A percentile compares a stretch with the other conserved stretches of the same genome.
Conservation (phyloP, 768 basidiomycete genomes). For the Dioszegia crocea region DNA sequence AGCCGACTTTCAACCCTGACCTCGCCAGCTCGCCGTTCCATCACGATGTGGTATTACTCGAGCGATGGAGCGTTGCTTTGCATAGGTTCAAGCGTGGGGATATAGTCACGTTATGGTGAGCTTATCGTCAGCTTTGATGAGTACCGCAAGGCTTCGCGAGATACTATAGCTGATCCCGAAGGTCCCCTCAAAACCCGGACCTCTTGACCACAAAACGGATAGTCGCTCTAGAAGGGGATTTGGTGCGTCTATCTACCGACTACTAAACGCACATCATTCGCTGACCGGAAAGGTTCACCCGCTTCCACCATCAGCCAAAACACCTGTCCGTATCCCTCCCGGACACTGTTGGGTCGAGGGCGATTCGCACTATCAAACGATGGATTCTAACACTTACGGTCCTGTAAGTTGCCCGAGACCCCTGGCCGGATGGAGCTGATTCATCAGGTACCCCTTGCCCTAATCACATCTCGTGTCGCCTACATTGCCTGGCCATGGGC, state of each 20-base stretch:
- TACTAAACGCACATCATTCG: background rate
- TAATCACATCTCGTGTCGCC: slow-evolving; percentile 45
- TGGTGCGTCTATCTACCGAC: slow-evolving; percentile 22
- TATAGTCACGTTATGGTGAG: slow-evolving; percentile 47
- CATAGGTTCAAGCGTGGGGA: slow-evolving; percentile 42
- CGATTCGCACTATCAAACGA: slow-evolving; percentile 46
- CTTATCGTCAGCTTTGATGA: no score
- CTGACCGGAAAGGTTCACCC: slow-evolving; percentile 35
- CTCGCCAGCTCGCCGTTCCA: slow-evolving; percentile 32
- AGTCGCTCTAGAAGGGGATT: slow-evolving; percentile 48
- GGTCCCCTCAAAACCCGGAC: slow-evolving; percentile 49
- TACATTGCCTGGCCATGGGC: slow-evolving; percentile 47
- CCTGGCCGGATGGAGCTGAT: background rate
- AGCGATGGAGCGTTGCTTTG: slow-evolving; percentile 42
- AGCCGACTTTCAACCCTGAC: slow-evolving; percentile 51
- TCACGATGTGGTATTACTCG: slow-evolving; percentile 49
- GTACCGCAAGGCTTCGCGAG: background rate
- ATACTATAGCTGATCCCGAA: slow-evolving; percentile 8
- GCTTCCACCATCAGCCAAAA: slow-evolving; percentile 43
- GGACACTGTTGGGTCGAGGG: slow-evolving; percentile 52
- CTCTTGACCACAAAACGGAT: slow-evolving; percentile 50
- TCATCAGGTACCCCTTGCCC: slow-evolving; percentile 42
- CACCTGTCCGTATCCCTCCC: slow-evolving; percentile 45
- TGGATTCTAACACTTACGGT: slow-evolving; percentile 50
- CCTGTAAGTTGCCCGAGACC: slow-evolving; percentile 32